These are phyloP conservation scores for Cytospora paraplurivora DNA, from an alignment of 2,329 filamentous ascomycete genomes.

Conservation along the genomic window DNA sequence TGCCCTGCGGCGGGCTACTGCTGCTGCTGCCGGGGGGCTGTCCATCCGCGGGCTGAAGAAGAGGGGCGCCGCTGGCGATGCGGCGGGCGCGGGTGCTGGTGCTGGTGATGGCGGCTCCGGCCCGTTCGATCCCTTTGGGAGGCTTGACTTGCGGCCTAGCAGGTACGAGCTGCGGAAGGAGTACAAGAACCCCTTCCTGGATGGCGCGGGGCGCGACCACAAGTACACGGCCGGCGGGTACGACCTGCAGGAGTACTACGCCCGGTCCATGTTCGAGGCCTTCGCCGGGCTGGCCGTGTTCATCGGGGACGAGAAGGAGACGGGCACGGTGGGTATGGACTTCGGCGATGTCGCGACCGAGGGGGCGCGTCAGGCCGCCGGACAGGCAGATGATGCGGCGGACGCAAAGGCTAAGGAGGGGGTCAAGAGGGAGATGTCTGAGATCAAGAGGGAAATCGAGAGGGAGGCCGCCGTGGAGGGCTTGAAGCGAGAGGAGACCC, in stretches of 20 bases:
- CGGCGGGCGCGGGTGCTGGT: constrained; percentile 43
- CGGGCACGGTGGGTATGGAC: constrained; percentile 38
- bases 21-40: constrained; percentile 40
- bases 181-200: constrained; percentile 77
- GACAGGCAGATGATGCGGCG: constrained; percentile 21
- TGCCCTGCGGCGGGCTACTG: constrained; percentile 32
- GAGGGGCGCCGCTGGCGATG: constrained; percentile 38
- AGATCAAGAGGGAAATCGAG: constrained; percentile 51
- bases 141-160: constrained; percentile 66
- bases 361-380: constrained; percentile 37
- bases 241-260: constrained; percentile 77
- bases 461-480: constrained; percentile 37
- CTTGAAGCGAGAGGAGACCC: constrained; percentile 56
- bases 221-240: constrained; percentile 79
- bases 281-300: constrained; percentile 90
- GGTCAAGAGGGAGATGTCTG: constrained; percentile 36
- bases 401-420: constrained; percentile 42
- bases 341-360: constrained; percentile 40
- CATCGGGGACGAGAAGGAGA: constrained; percentile 72
- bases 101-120: constrained; percentile 65
- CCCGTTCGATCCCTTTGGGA: constrained; percentile 88
- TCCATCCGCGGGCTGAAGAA: constrained; percentile 79
- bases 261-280: constrained; percentile 80
- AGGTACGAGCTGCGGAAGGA: constrained; percentile 69
- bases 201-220: constrained; percentile 64